Percentiles rank a stretch among this genome's conserved stretches.
Conservation (phyloP, 2,329 filamentous ascomycete genomes). For the Paracorniculantispora psalliotae region DNA sequence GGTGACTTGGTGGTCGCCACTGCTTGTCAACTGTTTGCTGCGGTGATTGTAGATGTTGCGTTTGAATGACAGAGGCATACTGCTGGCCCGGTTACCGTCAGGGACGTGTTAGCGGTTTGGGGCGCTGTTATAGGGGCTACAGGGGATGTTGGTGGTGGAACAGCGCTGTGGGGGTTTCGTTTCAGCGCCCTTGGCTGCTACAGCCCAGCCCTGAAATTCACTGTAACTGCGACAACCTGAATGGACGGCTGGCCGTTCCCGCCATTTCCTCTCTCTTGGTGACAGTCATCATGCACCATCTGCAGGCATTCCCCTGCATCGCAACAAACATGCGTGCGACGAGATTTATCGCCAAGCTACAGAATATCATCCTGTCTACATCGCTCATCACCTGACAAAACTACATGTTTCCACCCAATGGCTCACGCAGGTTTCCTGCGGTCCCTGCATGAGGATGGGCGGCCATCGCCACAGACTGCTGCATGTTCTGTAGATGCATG, state of each 20-base stretch:
- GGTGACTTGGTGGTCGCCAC: neutral
- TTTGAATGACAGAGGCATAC: neutral
- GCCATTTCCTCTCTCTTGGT: neutral
- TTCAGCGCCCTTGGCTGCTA: neutral
- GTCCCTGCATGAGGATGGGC: neutral
- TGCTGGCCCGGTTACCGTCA: neutral
- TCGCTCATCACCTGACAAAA: neutral
- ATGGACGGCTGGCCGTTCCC: neutral
- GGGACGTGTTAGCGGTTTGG: neutral
- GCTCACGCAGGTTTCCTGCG: neutral
- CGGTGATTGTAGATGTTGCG: neutral
- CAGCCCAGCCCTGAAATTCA: neutral
- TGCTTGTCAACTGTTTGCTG: neutral
- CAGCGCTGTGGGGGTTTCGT: neutral
- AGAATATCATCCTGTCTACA: neutral
- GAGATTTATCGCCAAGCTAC: neutral
- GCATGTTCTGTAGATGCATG: neutral
- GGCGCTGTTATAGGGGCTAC: neutral
- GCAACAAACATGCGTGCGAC: neutral
- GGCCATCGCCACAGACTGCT: neutral
- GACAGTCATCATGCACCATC: neutral
- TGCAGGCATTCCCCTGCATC: neutral
- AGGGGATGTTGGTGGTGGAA: neutral
- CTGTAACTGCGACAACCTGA: neutral
- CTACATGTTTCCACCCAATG: neutral